Evolutionary conservation across 495 filamentous ascomycete genomes (phyloP).

Genomic region (Choiromyces venosus): DNA sequence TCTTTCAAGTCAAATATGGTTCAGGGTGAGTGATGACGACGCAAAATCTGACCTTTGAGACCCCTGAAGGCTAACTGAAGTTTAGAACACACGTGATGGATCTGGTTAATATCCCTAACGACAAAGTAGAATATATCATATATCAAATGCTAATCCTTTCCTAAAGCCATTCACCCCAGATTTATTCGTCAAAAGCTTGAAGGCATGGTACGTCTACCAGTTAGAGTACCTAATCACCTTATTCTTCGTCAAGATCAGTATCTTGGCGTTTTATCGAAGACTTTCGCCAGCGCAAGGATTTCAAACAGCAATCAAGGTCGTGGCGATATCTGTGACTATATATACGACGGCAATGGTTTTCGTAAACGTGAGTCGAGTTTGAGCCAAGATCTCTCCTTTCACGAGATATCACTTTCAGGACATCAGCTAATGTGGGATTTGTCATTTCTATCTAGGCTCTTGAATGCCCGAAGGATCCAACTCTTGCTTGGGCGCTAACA

Average conservation of each 20-base stretch:
- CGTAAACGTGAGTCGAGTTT: conserved; percentile 35
- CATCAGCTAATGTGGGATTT: not conserved
- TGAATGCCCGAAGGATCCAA: conserved; percentile 36
- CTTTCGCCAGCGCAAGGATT: conserved; percentile 41
- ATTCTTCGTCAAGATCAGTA: conserved; percentile 43
- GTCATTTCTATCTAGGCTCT: conserved; percentile 24
- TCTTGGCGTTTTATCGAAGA: conserved; percentile 43
- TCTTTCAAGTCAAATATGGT: conserved; percentile 35
- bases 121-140: not conserved
- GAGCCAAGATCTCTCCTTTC: not conserved
- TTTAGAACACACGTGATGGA: conserved; percentile 24
- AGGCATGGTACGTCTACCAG: conserved; percentile 41
- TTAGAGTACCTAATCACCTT: conserved; percentile 32
- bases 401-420: not conserved
- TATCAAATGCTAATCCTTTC: not conserved
- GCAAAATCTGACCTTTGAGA: not conserved
- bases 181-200: conserved; percentile 27
- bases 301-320: conserved; percentile 34
- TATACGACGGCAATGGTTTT: conserved; percentile 39
- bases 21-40: conserved; percentile 24
- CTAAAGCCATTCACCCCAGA: not conserved
- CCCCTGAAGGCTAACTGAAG: not conserved
- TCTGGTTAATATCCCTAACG: conserved; percentile 10
- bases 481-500: conserved; percentile 32
- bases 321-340: conserved; percentile 31